Base-by-base conservation (phyloP, 2,329 filamentous ascomycete species). In the Raffaelea deltoideospora region DNA sequence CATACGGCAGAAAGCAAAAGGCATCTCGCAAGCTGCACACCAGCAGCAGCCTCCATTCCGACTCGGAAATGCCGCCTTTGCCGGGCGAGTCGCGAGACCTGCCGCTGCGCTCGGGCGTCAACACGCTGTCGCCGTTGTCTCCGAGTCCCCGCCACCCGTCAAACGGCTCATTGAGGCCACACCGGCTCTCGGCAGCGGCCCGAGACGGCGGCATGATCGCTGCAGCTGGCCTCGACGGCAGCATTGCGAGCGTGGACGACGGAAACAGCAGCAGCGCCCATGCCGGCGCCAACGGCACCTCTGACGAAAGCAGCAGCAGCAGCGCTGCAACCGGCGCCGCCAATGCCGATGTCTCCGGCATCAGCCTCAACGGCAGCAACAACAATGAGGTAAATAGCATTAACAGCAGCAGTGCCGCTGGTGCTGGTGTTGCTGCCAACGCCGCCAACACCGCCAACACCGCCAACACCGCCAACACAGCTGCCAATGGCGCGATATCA, bases 21-120 rank as follows among this genome's bases (percentile, higher is more conserved):
- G 52, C 48, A 40, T 53, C 55, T 36, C 56, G 60, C 18, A 53
- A 55, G 31, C 52, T 53, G 7, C 45, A 49, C 11, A 15, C 28
- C 4, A 17, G n/a, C n/a, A n/a, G 51, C 35, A 47, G 54, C 46
- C 49, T 56, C 40, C 43, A 55, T 43, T 57, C 54, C 44, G 64
- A 71, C 46, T 64, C 62, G 27, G 68, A 67, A 33, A 62, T 58
- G 40, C 67, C 66, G 15, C 58, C 50, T 31, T 64, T 62, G 11
- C 64, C 63, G 18, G 24, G 33, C 19, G 60, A 56, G 19, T 5
- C 4, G 19, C 19, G 18, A 31, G 30, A 5, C 13, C 30, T 10
- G 15, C n/a, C n/a, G n/a, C n/a, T n/a, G n/a, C n/a, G n/a, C n/a
- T n/a, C n/a, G n/a, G n/a, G n/a, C n/a, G n/a, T n/a, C n/a, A n/a